Evolutionary conservation across 768 basidiomycete species (phyloP), one percentile per base, ranked within the genome.

Genomic region (Phanerochaete sordida): DNA sequence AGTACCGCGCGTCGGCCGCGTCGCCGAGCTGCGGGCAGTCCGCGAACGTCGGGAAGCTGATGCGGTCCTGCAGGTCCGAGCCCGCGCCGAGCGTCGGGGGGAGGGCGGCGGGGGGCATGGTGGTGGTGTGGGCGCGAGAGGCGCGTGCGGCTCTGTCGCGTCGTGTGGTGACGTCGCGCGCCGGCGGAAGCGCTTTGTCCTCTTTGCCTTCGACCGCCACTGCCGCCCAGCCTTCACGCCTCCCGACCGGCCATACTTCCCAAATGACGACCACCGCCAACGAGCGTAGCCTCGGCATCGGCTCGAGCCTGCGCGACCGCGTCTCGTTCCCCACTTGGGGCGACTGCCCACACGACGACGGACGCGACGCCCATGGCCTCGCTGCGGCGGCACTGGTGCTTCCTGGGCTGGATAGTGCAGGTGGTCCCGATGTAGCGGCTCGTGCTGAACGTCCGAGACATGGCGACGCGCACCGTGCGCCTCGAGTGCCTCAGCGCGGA

Each of bases 331-430:
- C 59, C 21, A 26, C 54, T 9, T 56, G 56, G 24, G 28, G 23
- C 31, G 59, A 56, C 46, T 49, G 59, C 33, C 59, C 59, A 15
- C 27, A 43, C 24, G 46, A 60, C 21, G 12, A 28, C n/a, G 15
- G 6, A 16, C 13, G 16, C 19, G 7, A 30, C 44, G 5, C 19
- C n/a, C 2, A 9, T 44, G 1, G 52, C 51, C 5, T 43, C 21
- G 8, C 37, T 28, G 8, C 35, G 26, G 21, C 52, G 59, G 23
- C 59, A 60, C 33, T 60, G 59, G 59, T 60, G 59, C 54, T 56
- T 56, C 19, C 21, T 60, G 1, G 59, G 46, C 23, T 45, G 51
- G 31, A 37, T 60, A 8, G 53, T 56, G 5, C 16, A 15, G 2
- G 24, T 60, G 2, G 23, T 50, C 9, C 3, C 54, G 6, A 43